Evolutionary conservation across 495 filamentous ascomycete genomes (phyloP).

Genomic region (Penicillium coffeae): DNA sequence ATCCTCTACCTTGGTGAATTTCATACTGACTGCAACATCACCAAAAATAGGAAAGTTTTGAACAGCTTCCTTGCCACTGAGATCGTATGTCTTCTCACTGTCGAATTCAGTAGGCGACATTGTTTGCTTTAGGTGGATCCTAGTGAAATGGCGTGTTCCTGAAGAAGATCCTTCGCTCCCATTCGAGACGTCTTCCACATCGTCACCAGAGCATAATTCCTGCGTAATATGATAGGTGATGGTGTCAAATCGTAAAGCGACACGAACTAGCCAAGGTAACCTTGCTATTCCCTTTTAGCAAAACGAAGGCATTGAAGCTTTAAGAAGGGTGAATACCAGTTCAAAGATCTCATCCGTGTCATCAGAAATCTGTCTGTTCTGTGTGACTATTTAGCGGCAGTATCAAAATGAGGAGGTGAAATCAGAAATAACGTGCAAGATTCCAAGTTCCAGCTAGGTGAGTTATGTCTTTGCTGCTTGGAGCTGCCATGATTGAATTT

Average conservation of each 20-base stretch:
- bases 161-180: too few relatives aligned
- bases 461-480: neutral
- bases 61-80: constrained; percentile 9
- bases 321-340: constrained; percentile 5
- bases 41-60: constrained; percentile 19
- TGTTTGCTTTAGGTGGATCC: constrained; percentile 14
- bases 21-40: constrained; percentile 11
- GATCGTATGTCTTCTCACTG: constrained; percentile 8
- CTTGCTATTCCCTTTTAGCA: constrained; percentile 13
- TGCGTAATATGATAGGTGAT: constrained; percentile 16
- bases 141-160: constrained; percentile 1
- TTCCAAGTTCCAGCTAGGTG: constrained; percentile 16
- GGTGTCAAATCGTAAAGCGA: constrained; percentile 10
- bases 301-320: neutral
- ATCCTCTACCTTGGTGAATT: constrained; percentile 2
- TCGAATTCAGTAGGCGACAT: constrained; percentile 15
- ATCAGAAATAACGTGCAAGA: constrained; percentile 5
- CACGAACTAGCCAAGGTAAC: constrained; percentile 16
- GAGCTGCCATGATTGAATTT: constrained; percentile 10
- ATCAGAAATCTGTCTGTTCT: constrained; percentile 20
- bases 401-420: neutral
- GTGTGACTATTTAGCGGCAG: too few relatives aligned
- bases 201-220: too few relatives aligned
- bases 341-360: constrained; percentile 16
- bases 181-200: too few relatives aligned